These are phyloP conservation scores for Rosa persica DNA, from an alignment of 306 rosid species.

Conservation along the genomic window DNA sequence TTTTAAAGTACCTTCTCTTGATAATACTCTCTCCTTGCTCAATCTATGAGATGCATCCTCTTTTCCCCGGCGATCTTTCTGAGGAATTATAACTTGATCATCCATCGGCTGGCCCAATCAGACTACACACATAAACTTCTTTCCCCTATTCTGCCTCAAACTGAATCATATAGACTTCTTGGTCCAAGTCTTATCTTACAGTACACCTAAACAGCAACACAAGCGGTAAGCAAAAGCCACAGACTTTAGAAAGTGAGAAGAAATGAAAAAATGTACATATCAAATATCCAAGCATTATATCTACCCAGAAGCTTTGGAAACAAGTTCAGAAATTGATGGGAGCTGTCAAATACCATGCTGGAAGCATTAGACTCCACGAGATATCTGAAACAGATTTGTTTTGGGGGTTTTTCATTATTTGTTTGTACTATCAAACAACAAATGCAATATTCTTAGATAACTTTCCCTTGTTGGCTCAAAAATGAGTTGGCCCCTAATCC, in stretches of 20 bases:
- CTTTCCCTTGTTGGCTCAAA: neutral
- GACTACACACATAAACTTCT: constrained; percentile 27
- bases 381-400: constrained; percentile 13
- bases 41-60: constrained; percentile 38
- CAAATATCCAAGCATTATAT: neutral
- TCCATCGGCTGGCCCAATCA: constrained; percentile 58
- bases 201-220: constrained; percentile 29
- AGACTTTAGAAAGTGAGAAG: constrained; percentile 8
- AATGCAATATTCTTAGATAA: constrained; percentile 10
- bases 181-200: constrained; percentile 18
- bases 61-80: constrained; percentile 33
- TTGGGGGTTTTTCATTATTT: constrained; percentile 1
- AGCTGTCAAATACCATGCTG: constrained; percentile 1
- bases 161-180: constrained; percentile 12
- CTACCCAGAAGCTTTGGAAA: constrained; percentile 17
- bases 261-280: neutral
- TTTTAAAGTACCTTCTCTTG: constrained; percentile 42
- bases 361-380: constrained; percentile 13
- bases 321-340: constrained; percentile 20
- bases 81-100: constrained; percentile 38
- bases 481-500: neutral
- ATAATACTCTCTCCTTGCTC: constrained; percentile 43
- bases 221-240: constrained; percentile 11
- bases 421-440: constrained; percentile 9
- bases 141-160: constrained; percentile 31